phyloP scores from a whole-genome alignment of 23 red algal species.

The Chondrus crispus region DNA sequence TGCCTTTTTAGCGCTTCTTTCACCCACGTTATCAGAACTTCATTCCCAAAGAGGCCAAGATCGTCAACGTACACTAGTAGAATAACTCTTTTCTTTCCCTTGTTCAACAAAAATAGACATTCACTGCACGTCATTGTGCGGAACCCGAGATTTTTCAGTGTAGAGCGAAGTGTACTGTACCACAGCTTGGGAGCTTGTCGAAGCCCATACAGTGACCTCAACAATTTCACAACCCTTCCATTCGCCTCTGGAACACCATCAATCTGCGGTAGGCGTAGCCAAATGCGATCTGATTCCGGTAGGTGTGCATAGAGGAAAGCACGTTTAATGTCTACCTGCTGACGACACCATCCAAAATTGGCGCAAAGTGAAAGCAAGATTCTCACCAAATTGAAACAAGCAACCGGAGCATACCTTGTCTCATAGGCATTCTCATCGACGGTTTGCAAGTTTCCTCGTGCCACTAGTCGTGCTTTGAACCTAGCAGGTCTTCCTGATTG shows the following conservation, averaged over 20 bases:
- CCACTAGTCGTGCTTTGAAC: slow-evolving; percentile 38
- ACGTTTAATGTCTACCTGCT: not conserved
- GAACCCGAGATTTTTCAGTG: not conserved
- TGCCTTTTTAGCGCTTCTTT: not conserved
- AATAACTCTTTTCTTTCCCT: not conserved
- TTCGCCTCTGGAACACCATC: not conserved
- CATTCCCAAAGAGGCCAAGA: not conserved
- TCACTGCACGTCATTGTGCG: not conserved
- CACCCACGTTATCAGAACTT: not conserved
- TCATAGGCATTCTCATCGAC: not conserved
- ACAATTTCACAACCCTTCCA: not conserved
- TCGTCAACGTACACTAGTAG: not conserved
- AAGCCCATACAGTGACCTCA: not conserved
- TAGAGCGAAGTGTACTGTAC: not conserved
- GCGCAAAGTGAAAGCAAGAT: not conserved
- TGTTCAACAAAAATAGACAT: not conserved
- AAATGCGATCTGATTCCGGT: not conserved
- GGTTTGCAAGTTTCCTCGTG: slow-evolving; percentile 29
- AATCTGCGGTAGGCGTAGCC: not conserved
- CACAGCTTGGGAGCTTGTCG: slow-evolving; percentile 6
- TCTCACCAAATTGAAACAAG: not conserved
- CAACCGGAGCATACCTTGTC: not conserved
- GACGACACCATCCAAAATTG: not conserved
- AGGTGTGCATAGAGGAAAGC: slow-evolving; percentile 5
- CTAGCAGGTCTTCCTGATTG: not conserved